phyloP scores from a whole-genome alignment of 768 basidiomycete species.

The Amanita thiersii region DNA sequence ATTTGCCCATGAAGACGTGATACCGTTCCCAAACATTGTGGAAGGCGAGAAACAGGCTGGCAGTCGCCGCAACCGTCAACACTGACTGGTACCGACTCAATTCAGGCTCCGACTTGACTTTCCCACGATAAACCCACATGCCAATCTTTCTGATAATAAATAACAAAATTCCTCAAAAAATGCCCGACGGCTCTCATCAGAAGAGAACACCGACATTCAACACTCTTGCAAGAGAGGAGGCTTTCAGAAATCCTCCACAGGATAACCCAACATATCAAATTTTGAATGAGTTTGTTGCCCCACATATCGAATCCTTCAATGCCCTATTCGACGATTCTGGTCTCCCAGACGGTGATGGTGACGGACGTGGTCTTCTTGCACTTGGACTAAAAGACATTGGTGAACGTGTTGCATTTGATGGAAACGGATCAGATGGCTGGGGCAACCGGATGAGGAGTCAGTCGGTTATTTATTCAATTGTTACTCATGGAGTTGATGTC shows the following conservation, averaged over 20 bases:
- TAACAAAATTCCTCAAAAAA: conserved; percentile 17
- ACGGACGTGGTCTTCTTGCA: conserved; percentile 73
- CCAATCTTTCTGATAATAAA: conserved; percentile 18
- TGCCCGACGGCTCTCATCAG: conserved; percentile 43
- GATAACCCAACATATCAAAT: conserved; percentile 65
- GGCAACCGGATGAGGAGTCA: conserved; percentile 84
- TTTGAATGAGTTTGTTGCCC: conserved; percentile 87
- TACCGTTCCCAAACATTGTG: conserved; percentile 38
- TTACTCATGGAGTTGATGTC: conserved; percentile 9
- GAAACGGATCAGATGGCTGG: conserved; percentile 48
- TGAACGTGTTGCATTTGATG: conserved; percentile 90
- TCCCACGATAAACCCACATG: neutral
- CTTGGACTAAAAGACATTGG: conserved; percentile 79
- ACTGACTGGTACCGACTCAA: conserved; percentile 6
- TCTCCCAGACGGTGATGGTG: conserved; percentile 62
- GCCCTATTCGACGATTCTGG: conserved; percentile 91
- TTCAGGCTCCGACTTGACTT: conserved; percentile 6
- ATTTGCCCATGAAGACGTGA: conserved; percentile 65
- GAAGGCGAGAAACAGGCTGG: conserved; percentile 5
- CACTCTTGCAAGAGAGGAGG: conserved; percentile 71
- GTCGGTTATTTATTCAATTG: conserved; percentile 21
- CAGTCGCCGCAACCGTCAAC: conserved; percentile 12
- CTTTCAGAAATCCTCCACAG: conserved; percentile 69
- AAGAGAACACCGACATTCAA: conserved; percentile 57
- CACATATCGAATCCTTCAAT: conserved; percentile 96